Conservation (phyloP, 2,329 filamentous ascomycete species). For the Neofusicoccum parvum region DNA sequence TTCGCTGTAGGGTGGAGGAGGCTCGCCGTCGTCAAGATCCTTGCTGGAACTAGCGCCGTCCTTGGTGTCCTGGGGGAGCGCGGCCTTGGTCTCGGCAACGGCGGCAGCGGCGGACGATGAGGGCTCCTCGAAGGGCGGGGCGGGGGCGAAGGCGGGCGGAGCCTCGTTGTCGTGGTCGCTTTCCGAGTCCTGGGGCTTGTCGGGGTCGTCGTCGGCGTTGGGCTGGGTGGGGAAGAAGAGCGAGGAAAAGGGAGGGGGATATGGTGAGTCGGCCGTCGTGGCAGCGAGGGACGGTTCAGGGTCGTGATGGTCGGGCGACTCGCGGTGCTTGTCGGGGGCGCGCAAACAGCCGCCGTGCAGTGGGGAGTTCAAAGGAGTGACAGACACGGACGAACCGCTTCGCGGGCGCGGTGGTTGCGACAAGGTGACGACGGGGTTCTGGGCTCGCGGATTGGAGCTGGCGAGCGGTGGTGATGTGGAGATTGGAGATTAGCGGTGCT, state of each 20-base stretch:
- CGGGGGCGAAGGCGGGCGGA: conserved; percentile 55
- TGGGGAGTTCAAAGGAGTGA: conserved; percentile 42
- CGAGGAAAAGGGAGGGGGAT: conserved; percentile 65
- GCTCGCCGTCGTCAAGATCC: conserved; percentile 77
- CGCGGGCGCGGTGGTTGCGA: conserved; percentile 45
- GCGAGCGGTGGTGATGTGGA: conserved; percentile 19
- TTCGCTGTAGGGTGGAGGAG: conserved; percentile 94
- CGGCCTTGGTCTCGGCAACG: conserved; percentile 78
- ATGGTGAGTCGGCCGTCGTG: conserved; percentile 54
- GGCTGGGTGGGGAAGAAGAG: conserved; percentile 58
- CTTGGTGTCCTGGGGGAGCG: conserved; percentile 80
- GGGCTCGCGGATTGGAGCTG: conserved; percentile 12
- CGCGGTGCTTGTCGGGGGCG: conserved; percentile 18
- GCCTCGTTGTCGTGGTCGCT: conserved; percentile 35
- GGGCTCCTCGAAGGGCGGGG: conserved; percentile 53
- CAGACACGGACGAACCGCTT: conserved; percentile 48
- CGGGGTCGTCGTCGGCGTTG: conserved; percentile 50
- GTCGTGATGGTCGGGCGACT: conserved; percentile 16
- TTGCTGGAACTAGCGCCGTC: conserved; percentile 70
- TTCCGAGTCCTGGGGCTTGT: conserved; percentile 42
- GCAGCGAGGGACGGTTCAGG: conserved; percentile 29
- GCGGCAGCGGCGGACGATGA: conserved; percentile 50
- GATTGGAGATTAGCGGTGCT: conserved; percentile 20
- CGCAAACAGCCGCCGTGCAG: conserved; percentile 29
- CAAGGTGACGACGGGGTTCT: conserved; percentile 43